A percentile compares a stretch with the other conserved stretches of the same genome.
phyloP scores from a whole-genome alignment of 2,329 filamentous ascomycete species.

The Scedosporium aurantiacum region DNA sequence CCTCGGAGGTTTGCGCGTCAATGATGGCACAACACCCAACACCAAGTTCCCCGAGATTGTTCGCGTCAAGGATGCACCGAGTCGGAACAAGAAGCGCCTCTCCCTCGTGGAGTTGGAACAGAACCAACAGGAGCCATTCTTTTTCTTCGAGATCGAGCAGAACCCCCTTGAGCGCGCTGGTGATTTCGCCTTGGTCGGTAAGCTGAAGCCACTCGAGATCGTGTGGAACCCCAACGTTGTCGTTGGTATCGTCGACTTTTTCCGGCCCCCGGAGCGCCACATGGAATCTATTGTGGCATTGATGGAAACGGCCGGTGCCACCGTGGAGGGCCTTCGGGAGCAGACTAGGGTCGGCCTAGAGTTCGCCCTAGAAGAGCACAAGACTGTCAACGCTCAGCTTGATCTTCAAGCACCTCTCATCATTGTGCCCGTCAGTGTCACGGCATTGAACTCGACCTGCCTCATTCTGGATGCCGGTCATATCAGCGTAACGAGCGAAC shows the following conservation, averaged over 20 bases:
- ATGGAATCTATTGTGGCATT: constrained; percentile 97
- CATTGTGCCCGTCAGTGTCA: constrained; percentile 91
- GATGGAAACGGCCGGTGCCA: constrained; percentile 91
- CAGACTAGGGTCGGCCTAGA: constrained; percentile 93
- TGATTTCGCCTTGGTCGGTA: constrained; percentile 80
- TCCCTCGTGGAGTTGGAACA: constrained; percentile 44
- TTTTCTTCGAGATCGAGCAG: constrained; percentile 84
- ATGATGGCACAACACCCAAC: constrained; percentile 87
- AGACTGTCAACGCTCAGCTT: constrained; percentile 91
- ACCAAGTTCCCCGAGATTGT: constrained; percentile 93
- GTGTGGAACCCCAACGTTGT: constrained; percentile 95
- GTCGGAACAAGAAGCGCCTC: constrained; percentile 33
- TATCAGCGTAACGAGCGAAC: constrained; percentile 82
- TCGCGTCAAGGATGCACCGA: constrained; percentile 77
- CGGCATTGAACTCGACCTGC: constrained; percentile 67
- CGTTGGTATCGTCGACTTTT: constrained; percentile 85
- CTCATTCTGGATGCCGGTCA: constrained; percentile 94
- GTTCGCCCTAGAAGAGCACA: constrained; percentile 94
- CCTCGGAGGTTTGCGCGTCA: constrained; percentile 84
- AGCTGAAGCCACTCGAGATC: constrained; percentile 89
- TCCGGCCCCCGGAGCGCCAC: constrained; percentile 88
- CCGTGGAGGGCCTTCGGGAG: constrained; percentile 86
- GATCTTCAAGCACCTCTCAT: constrained; percentile 94
- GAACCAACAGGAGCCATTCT: constrained; percentile 62
- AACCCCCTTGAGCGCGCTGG: constrained; percentile 89